Evolutionary conservation across 345 rosid genomes (phyloP).

Genomic region (Laguncularia racemosa): DNA sequence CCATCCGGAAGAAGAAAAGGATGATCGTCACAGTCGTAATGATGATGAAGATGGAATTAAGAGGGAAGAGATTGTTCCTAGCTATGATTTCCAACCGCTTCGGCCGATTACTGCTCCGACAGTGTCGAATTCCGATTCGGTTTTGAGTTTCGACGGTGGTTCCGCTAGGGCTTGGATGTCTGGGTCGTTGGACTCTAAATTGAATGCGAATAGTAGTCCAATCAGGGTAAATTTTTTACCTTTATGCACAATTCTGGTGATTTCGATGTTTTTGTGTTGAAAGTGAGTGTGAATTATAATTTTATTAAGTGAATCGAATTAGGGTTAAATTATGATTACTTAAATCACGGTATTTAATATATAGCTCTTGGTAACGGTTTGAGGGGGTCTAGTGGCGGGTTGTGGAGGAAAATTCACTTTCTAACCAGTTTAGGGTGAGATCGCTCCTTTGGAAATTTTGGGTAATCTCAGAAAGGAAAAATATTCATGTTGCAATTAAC

Average conservation of each 20-base stretch:
- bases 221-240: conserved; percentile 27
- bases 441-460: no score
- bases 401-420: no score
- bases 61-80: conserved; percentile 71
- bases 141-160: conserved; percentile 31
- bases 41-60: conserved; percentile 21
- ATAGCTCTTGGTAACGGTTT: no score
- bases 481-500: no score
- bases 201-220: conserved; percentile 24
- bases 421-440: no score
- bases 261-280: no score
- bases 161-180: conserved; percentile 47
- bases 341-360: no score
- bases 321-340: no score
- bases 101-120: conserved; percentile 26
- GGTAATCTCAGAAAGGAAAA: no score
- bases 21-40: not conserved
- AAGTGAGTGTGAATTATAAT: no score
- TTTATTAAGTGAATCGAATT: no score
- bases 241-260: not conserved
- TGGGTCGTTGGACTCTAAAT: conserved; percentile 23
- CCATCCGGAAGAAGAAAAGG: conserved; percentile 8
- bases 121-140: conserved; percentile 25
- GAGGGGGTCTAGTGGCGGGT: no score
- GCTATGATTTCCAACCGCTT: conserved; percentile 86